phyloP scores from a whole-genome alignment of 2,329 filamentous ascomycete genomes.

The Chalara sp. region DNA sequence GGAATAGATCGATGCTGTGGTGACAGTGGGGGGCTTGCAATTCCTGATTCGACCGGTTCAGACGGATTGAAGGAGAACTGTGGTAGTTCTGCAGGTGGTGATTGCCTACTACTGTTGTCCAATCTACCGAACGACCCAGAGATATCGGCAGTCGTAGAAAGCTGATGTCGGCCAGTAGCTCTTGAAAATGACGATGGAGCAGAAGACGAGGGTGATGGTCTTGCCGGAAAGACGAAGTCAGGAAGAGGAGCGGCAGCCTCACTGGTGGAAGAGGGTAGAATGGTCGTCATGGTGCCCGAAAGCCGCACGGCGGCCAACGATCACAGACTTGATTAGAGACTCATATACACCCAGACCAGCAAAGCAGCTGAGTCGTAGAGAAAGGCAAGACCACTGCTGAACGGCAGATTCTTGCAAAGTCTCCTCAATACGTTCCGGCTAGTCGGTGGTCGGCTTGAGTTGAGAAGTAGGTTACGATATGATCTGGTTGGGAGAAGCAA shows the following conservation, averaged over 20 bases:
- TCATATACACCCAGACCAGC: background rate
- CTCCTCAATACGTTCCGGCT: too few species aligned
- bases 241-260: slow-evolving; percentile 15
- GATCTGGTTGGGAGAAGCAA: too few species aligned
- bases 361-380: too few species aligned
- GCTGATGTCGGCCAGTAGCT: slow-evolving; percentile 42
- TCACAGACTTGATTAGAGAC: background rate
- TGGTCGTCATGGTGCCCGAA: slow-evolving; percentile 7
- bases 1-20: slow-evolving; percentile 34
- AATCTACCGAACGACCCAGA: slow-evolving; percentile 41
- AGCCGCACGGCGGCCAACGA: slow-evolving; percentile 6
- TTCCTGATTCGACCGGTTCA: background rate
- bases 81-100: slow-evolving; percentile 13
- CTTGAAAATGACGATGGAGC: slow-evolving; percentile 21
- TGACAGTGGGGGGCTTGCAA: slow-evolving; percentile 37
- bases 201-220: slow-evolving; percentile 11
- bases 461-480: too few species aligned
- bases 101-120: slow-evolving; percentile 27
- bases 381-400: too few species aligned
- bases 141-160: slow-evolving; percentile 30
- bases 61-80: slow-evolving; percentile 25
- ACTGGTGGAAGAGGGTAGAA: background rate
- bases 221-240: slow-evolving; percentile 21
- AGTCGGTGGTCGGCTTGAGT: too few species aligned
- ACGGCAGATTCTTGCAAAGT: too few species aligned